Evolutionary conservation across 176 grass and related monocot species (phyloP).

Genomic region (Bonia amplexicaulis): DNA sequence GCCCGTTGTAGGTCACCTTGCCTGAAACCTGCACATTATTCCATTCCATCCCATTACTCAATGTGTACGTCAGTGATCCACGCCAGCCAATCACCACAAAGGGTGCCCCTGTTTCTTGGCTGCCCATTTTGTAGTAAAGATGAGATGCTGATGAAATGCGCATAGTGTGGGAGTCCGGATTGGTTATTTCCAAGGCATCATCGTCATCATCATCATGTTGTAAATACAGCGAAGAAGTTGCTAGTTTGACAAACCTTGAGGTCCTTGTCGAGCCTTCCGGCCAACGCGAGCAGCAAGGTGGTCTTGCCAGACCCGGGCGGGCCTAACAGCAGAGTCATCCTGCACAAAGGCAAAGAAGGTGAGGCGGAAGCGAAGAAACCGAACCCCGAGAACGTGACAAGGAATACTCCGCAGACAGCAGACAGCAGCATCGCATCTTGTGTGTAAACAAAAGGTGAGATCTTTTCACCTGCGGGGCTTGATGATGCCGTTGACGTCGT

Average conservation of each 20-base stretch:
- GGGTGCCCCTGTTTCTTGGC: not conserved
- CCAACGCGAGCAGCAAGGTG: constrained; percentile 76
- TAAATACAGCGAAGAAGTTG: no score
- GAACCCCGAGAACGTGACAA: not conserved
- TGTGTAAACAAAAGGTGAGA: not conserved
- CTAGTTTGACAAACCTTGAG: constrained; percentile 48
- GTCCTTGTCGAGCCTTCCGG: constrained; percentile 67
- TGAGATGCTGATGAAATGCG: not conserved
- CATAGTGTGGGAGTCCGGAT: not conserved
- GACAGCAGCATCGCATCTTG: not conserved
- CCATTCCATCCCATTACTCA: not conserved
- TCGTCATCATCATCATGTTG: not conserved
- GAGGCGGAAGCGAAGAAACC: constrained; percentile 2
- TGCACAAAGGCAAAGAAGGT: constrained; percentile 33
- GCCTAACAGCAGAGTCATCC: constrained; percentile 90
- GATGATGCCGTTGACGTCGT: constrained; percentile 82
- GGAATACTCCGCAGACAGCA: not conserved
- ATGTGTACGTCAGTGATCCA: not conserved
- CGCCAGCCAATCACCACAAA: not conserved
- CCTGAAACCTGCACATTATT: constrained; percentile 48
- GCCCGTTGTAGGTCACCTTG: constrained; percentile 84
- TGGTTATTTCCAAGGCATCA: not conserved
- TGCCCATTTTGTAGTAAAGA: not conserved
- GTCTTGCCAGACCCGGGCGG: constrained; percentile 95
- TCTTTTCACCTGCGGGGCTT: constrained; percentile 70